These are phyloP conservation scores for Pholiota conissans DNA, from an alignment of 768 basidiomycete genomes.

Conservation along the genomic window DNA sequence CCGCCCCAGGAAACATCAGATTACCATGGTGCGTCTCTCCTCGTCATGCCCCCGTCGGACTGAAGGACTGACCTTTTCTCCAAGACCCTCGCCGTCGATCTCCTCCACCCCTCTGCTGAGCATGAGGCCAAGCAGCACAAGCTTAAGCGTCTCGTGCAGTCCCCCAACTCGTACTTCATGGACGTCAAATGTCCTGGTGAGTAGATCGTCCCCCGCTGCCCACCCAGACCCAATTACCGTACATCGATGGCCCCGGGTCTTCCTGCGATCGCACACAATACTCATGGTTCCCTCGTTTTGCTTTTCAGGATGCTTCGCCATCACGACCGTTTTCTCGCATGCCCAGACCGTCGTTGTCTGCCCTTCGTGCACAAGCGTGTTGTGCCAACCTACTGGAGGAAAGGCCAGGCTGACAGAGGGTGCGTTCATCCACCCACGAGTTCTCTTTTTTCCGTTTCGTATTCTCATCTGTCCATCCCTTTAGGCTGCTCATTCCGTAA, in stretches of 20 bases:
- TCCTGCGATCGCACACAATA: constrained; percentile 10
- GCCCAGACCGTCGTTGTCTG: constrained; percentile 97
- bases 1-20: constrained; percentile 17
- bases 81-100: constrained; percentile 95
- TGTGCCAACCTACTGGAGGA: constrained; percentile 99
- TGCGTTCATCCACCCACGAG: constrained; percentile 39
- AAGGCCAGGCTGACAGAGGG: constrained; percentile 98
- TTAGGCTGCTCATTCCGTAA: constrained; percentile 96
- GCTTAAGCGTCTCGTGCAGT: constrained; percentile 98
- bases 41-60: not conserved
- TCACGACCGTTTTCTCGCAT: constrained; percentile 99
- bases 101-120: constrained; percentile 93
- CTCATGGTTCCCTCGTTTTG: constrained; percentile 17
- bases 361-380: constrained; percentile 86
- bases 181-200: constrained; percentile 98
- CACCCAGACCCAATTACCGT: not conserved
- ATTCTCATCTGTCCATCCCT: constrained; percentile 1
- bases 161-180: constrained; percentile 99
- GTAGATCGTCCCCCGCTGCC: constrained; percentile 25
- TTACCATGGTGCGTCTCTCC: constrained; percentile 32
- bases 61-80: constrained; percentile 1
- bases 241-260: constrained; percentile 1
- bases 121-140: constrained; percentile 91
- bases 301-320: constrained; percentile 80
- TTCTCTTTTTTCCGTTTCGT: constrained; percentile 4